Base-by-base conservation (phyloP, 768 basidiomycete species). In the Xerocomus spinulosus region DNA sequence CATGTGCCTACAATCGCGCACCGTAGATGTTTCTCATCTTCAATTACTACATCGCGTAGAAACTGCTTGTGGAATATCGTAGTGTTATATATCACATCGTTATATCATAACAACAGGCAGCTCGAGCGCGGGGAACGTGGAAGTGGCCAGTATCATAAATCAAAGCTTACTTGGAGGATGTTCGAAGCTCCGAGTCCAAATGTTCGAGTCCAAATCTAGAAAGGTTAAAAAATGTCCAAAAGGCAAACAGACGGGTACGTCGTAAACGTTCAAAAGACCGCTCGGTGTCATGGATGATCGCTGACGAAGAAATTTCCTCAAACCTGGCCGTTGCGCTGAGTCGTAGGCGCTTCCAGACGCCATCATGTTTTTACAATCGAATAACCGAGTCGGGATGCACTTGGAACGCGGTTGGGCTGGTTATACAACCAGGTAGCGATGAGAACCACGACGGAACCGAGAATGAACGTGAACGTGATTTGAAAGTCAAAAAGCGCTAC, bases 361-460 rank as follows among this genome's bases (percentile, higher is more conserved):
- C 30, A 37, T 56, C 47, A 55, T 3, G 46, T 57, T 43, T 67
- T 67, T 41, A 58, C 52, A 10, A 60, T 57, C 28, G 59, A 52
- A 54, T 67, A 69, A 29, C 56, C 51, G 10, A 58, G 33, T 33
- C 66, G 59, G 34, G 61, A 56, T 5, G 63, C 24, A 63, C 44
- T 68, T 60, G 46, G 71, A 63, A 34, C 73, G 20, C 65, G 67
- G 43, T 33, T 55, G 18, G 66, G 89, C 51, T 85, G 82, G 63
- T 94, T 95, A 72, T 96, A 98, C 50, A 94, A 72, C 83, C 87
- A 93, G 2, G 94, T 97, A 13, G 92, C 87, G 49, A 80, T 76
- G 34, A 97, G 79, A 39, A 97, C 95, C 56, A 90, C 77, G 29
- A 77, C 73, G 0, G 89, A 85, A 30, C 94, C 94, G 35, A 93